Evolutionary conservation across 2,329 filamentous ascomycete genomes (phyloP), one percentile per base, ranked within the genome.

Genomic region (Didymella arachidicola): DNA sequence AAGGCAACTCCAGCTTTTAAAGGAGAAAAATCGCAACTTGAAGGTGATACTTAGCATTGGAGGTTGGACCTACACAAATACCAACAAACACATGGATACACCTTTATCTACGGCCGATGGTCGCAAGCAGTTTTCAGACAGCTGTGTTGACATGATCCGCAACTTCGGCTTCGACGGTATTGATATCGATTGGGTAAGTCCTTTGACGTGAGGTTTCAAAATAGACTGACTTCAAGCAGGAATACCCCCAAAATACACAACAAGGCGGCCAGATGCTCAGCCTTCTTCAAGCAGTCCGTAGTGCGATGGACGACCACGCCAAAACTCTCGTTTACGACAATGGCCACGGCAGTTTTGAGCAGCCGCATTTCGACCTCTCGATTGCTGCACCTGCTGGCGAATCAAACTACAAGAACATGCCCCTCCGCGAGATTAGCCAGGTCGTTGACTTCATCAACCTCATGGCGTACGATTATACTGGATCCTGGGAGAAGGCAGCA

Each of bases 11-110:
- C 91, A 84, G 73, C 77, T 91, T 1, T 82, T 90, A 51, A 96
- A 96, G 81, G 88, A 92, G 78, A 79, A 83, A 65, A 86, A 96
- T 73, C 86, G 91, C 19, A 86, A 90, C 51, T 77, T 96, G 57
- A 96, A 96, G 77, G 83, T 89, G 3, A 83, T 97, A 12, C 84
- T 97, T 4, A 93, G 89, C 53, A 91, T 96, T 59, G 92, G 92
- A 39, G 92, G 92, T 16, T 95, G 89, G 87, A 90, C 87, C 0
- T 92, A 90, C 73, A 91, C 89, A 3, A 66, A 74, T 41, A 62
- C 63, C 19, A 60, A 68, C 26, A 77, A 85, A 75, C 95, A 96
- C 79, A 96, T 97, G 77, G 81, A 86, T 1, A 80, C 79, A 27
- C 90, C 92, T 0, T 86, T 86, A 0, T 86, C 86, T 18, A 89